Percentiles rank a stretch among this genome's conserved stretches.
These are phyloP conservation scores for Aureobasidium sp. DNA, from an alignment of 2,329 filamentous ascomycete genomes.

Conservation along the genomic window DNA sequence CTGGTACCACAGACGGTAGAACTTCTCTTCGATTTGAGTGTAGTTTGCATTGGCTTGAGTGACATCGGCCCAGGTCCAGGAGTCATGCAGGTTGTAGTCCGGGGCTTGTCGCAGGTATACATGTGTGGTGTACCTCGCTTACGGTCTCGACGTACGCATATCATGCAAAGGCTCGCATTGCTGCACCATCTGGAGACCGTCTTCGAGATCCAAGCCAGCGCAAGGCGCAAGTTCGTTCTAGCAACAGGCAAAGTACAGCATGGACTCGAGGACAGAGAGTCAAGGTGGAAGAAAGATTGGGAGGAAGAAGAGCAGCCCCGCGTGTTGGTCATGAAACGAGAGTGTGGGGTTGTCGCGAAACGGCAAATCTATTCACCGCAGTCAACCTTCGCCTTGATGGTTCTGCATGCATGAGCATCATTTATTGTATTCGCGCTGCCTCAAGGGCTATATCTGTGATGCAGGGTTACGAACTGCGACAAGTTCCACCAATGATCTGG, in stretches of 20 bases:
- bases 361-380: neutral
- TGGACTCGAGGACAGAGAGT: neutral
- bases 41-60: constrained; percentile 39
- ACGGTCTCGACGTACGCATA: neutral
- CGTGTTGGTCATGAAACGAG: neutral
- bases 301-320: neutral
- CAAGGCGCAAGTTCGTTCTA: neutral
- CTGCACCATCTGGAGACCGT: neutral
- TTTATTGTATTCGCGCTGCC: neutral
- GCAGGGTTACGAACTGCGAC: neutral
- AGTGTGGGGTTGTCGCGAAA: neutral
- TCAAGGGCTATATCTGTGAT: too few species aligned
- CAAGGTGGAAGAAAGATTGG: neutral
- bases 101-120: neutral
- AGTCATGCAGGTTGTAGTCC: constrained; percentile 32
- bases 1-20: constrained; percentile 50
- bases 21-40: constrained; percentile 48
- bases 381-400: neutral
- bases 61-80: constrained; percentile 51
- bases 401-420: neutral
- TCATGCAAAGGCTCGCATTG: neutral
- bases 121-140: neutral
- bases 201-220: neutral
- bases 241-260: neutral
- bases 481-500: neutral